Base-by-base conservation (phyloP, 257 asterid species). In the Plectranthus barbatus region DNA sequence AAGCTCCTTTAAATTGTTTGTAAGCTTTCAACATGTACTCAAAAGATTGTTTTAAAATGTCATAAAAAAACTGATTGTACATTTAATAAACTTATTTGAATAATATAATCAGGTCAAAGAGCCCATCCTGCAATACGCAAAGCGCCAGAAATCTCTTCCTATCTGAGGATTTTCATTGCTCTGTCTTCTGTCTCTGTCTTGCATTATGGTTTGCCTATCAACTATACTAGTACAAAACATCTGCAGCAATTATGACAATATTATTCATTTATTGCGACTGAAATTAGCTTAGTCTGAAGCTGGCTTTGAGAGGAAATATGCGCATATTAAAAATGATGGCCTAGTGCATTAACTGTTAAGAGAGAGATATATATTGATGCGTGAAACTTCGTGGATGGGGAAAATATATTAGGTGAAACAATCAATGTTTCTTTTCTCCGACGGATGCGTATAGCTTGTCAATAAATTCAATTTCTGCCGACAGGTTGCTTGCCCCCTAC, bases 101-200 rank as follows among this genome's bases (percentile, higher is more conserved):
- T 52, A 5, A 48, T 39, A n/a, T n/a, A n/a, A n/a, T 47, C 79
- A 89, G 99, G 97, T 85, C 39, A 85, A 85, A 71, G 95, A 92
- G 67, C 95, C 99, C 12, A 83, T 92, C 68, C 66, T 74, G 74
- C 99, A 92, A 75, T 62, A 72, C 77, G 5, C 64, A 14, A 86
- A 84, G 91, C 88, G 95, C 81, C 96, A 76, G 80, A 92, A 79
- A 68, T 68, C 79, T 69, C 76, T 77, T 76, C 85, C 81, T 63
- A 50, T 72, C 62, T 84, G 78, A 79, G 60, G 39, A 60, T 44
- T 58, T 46, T 52, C 67, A 33, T 7, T 10, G 59, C 29, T 26
- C 62, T 24, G 47, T 19, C n/a, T 15, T 13, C 29, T 15, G 23
- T 41, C 55, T 9, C 34, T 9, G 19, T 53, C 42, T 17, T 60